phyloP scores from a whole-genome alignment of 169 alveolate genomes.

The Prorocentrum cordatum region DNA sequence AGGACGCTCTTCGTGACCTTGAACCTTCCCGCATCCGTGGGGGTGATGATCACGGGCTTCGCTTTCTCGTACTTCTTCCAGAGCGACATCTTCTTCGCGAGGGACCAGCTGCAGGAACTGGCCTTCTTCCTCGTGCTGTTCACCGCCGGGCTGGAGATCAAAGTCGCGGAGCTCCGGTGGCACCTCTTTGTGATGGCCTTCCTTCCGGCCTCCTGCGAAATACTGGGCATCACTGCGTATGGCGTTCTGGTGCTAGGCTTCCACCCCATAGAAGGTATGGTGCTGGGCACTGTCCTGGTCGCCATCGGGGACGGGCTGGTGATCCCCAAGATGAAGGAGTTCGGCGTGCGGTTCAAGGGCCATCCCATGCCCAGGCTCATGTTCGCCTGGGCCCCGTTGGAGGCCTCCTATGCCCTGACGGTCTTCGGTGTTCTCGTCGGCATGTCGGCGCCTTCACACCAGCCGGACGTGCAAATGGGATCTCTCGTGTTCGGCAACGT shows the following conservation, averaged over 20 bases:
- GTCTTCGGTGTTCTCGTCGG: conserved; percentile 24
- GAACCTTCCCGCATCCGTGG: conserved; percentile 22
- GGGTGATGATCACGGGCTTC: conserved; percentile 47
- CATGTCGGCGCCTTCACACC: no score
- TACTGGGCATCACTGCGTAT: conserved; percentile 31
- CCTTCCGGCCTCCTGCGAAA: conserved; percentile 2
- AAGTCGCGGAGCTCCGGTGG: not conserved
- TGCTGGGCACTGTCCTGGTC: conserved; percentile 11
- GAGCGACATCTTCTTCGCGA: conserved; percentile 15
- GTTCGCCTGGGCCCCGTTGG: conserved; percentile 30
- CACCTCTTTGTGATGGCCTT: conserved; percentile 28
- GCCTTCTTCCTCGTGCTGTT: conserved; percentile 43
- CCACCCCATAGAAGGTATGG: conserved; percentile 19
- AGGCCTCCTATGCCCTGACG: conserved; percentile 24
- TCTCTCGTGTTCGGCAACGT: no score
- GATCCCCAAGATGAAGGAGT: conserved; percentile 50
- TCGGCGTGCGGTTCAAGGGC: not conserved
- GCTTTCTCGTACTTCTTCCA: conserved; percentile 14
- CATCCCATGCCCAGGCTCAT: conserved; percentile 24
- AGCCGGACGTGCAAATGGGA: no score
- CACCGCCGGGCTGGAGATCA: conserved; percentile 38
- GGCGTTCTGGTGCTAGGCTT: not conserved
- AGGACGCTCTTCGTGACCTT: conserved; percentile 4
- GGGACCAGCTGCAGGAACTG: conserved; percentile 26
- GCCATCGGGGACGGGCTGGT: conserved; percentile 51